These are phyloP conservation scores for Planoprotostelium fungivorum DNA, from an alignment of 78 protist genomes.

Conservation along the genomic window DNA sequence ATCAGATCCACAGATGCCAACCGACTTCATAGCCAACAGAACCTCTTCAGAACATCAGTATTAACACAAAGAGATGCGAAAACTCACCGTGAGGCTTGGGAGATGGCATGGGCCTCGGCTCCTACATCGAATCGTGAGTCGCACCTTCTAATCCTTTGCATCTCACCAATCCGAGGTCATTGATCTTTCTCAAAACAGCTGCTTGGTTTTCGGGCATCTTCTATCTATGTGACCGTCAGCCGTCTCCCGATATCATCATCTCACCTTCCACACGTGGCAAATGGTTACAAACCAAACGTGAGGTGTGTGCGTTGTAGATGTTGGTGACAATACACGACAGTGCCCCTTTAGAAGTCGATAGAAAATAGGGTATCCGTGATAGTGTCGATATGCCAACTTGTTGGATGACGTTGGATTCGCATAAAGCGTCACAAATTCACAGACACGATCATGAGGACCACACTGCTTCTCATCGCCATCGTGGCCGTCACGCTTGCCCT, in stretches of 20 bases:
- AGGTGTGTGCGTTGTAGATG: background rate
- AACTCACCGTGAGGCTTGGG: background rate
- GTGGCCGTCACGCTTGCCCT: background rate
- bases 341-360: background rate
- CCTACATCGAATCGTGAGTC: background rate
- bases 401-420: background rate
- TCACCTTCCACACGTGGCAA: background rate
- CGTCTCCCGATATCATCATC: background rate
- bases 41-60: constrained; percentile 15
- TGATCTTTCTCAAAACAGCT: background rate
- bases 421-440: background rate
- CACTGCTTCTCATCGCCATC: background rate
- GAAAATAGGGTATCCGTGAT: background rate
- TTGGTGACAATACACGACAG: background rate
- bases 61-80: background rate
- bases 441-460: background rate
- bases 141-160: background rate
- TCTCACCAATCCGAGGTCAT: background rate
- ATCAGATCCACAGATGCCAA: constrained; percentile 72
- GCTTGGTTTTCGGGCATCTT: background rate
- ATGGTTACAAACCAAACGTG: background rate
- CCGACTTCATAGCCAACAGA: constrained; percentile 32
- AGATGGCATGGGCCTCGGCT: background rate
- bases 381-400: background rate
- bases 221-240: background rate